phyloP scores from a whole-genome alignment of 495 filamentous ascomycete species.

The Penicillium egyptiacum region DNA sequence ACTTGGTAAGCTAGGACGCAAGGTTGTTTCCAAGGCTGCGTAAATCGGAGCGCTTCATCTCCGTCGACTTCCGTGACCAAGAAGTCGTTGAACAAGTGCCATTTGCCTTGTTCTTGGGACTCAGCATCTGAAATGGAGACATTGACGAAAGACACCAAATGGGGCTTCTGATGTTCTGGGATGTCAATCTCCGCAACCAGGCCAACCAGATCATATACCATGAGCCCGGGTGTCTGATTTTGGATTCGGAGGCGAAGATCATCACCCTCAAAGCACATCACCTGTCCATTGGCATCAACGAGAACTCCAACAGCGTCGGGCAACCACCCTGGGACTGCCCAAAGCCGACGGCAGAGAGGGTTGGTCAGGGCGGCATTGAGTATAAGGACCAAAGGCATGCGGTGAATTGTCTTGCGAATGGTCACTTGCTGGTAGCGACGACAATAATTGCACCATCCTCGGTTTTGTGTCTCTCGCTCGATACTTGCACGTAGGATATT shows the following conservation, averaged over 20 bases:
- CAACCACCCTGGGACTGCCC: conserved; percentile 85
- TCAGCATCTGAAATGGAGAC: conserved; percentile 69
- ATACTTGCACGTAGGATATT: conserved; percentile 83
- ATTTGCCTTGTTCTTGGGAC: conserved; percentile 58
- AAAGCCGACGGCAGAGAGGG: conserved; percentile 71
- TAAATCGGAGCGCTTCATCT: conserved; percentile 85
- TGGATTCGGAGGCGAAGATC: conserved; percentile 59
- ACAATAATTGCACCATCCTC: conserved; percentile 90
- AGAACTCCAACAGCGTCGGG: conserved; percentile 90
- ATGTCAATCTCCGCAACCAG: conserved; percentile 85
- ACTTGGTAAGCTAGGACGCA: conserved; percentile 82
- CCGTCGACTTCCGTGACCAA: conserved; percentile 74
- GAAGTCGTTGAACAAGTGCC: conserved; percentile 98
- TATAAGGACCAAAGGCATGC: conserved; percentile 76
- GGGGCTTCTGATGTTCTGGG: conserved; percentile 77
- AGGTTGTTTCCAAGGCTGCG: conserved; percentile 85
- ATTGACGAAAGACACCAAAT: conserved; percentile 89
- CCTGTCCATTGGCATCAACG: conserved; percentile 68
- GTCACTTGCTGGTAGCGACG: conserved; percentile 79
- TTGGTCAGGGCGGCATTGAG: conserved; percentile 76
- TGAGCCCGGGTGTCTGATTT: conserved; percentile 64
- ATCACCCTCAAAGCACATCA: conserved; percentile 88
- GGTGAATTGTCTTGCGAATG: conserved; percentile 75
- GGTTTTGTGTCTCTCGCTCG: conserved; percentile 73
- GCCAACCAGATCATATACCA: conserved; percentile 89